phyloP scores from a whole-genome alignment of 768 basidiomycete species.

The Boletellus sp. region DNA sequence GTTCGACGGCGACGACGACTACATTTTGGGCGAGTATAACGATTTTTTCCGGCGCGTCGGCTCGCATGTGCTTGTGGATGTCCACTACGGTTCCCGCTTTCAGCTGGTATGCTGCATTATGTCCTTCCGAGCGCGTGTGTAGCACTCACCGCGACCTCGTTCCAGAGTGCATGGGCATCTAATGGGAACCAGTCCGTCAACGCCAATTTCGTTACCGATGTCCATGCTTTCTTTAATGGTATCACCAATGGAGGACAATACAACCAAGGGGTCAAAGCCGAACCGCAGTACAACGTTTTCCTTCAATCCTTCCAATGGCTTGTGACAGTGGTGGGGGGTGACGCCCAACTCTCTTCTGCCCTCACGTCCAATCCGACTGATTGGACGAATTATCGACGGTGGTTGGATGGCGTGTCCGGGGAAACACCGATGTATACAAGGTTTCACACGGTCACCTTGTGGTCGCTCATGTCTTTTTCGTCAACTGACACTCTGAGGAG shows the following conservation, averaged over 20 bases:
- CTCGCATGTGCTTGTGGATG: not conserved
- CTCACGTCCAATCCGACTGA: not conserved
- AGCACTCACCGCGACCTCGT: not conserved
- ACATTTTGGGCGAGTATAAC: too few species aligned
- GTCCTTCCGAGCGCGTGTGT: not conserved
- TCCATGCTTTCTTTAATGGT: not conserved
- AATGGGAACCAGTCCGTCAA: not conserved
- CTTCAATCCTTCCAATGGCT: not conserved
- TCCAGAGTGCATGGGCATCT: not conserved
- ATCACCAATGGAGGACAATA: not conserved
- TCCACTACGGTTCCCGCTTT: not conserved
- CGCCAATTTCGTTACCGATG: not conserved
- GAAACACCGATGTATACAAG: too few species aligned
- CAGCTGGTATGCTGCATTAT: not conserved
- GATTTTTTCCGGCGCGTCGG: too few species aligned
- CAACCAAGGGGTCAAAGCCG: too few species aligned
- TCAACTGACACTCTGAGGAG: too few species aligned
- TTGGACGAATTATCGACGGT: not conserved
- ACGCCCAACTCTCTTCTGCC: not conserved
- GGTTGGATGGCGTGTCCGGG: too few species aligned
- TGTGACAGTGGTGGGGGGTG: too few species aligned
- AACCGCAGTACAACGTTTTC: not conserved
- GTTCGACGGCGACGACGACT: too few species aligned
- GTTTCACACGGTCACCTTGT: too few species aligned
- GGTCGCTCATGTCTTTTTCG: too few species aligned